Evolutionary conservation across 495 filamentous ascomycete species (phyloP), one percentile per base, ranked within the genome.

Genomic region (Tuber brumale): DNA sequence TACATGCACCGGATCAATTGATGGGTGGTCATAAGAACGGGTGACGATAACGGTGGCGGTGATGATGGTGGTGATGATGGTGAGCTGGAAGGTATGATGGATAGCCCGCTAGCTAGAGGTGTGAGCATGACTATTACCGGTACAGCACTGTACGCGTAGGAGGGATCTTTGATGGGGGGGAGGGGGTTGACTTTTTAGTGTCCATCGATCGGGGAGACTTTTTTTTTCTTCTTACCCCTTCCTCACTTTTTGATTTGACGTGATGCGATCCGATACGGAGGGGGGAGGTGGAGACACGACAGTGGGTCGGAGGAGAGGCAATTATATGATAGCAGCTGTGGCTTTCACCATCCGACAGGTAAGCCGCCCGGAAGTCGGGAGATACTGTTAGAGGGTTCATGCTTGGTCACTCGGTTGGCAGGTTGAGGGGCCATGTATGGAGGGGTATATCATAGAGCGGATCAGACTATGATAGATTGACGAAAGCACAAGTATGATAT

Each of bases 291-390:
- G 48, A n/a, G 48, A n/a, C 8, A 57, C 9, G 48, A n/a, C n/a
- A n/a, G 48, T 14, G 23, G 1, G 23, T 23, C 23, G 23, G 57
- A 31, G 27, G 57, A 18, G 57, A 1, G n/a, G 3, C 31, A 31
- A 66, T 66, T 66, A 66, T n/a, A n/a, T n/a, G n/a, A n/a, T 66
- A 66, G 57, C 27, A n/a, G 14, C 27, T 66, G 48, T 57, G 57
- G 57, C n/a, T 66, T 66, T 16, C 27, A 57, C 23, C 23, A 23
- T 27, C 10, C 23, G 23, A 27, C n/a, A 27, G 23, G 27, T 57
- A 12, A 27, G 48, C 3, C 14, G 8, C 0, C 10, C n/a, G 23
- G 23, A n/a, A 3, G 48, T 27, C 8, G 23, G 48, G 48, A 57
- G 48, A 27, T 57, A 39, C 37, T 39, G 37, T 39, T 39, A 18